Conservation (phyloP, 1,284 basidiomycete genomes). For the Microbotryum intermedium region DNA sequence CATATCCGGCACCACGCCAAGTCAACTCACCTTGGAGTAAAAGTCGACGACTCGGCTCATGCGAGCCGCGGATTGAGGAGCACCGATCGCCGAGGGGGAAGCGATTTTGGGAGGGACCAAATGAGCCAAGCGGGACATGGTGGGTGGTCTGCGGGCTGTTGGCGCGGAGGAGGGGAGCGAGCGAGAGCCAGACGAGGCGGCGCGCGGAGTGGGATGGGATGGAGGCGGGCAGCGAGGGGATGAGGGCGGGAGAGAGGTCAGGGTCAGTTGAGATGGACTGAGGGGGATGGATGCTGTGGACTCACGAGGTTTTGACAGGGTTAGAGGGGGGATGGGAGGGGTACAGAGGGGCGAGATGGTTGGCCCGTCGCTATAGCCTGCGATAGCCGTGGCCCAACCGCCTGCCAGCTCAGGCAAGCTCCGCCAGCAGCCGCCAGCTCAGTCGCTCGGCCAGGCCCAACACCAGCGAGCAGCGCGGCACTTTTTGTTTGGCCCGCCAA, state of each 20-base stretch:
- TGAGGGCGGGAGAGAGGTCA: background rate
- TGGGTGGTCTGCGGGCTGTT: background rate
- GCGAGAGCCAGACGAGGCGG: background rate
- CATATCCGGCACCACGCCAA: background rate
- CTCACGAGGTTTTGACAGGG: too few relatives aligned
- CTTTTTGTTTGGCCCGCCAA: too few relatives aligned
- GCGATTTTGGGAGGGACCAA: conserved; percentile 38
- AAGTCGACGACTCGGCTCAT: conserved; percentile 37
- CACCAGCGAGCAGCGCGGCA: too few relatives aligned
- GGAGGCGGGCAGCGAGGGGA: background rate
- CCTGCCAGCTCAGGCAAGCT: too few relatives aligned
- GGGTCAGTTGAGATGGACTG: too few relatives aligned
- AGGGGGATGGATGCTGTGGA: too few relatives aligned
- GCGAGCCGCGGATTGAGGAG: conserved; percentile 31
- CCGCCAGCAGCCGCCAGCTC: too few relatives aligned
- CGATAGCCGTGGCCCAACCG: too few relatives aligned
- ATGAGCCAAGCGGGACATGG: conserved; percentile 24
- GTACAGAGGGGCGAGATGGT: too few relatives aligned
- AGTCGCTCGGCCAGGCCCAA: too few relatives aligned
- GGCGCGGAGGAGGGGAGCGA: background rate
- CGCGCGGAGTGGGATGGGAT: background rate
- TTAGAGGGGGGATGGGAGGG: too few relatives aligned
- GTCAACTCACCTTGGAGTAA: conserved; percentile 34
- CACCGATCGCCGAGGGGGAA: conserved; percentile 33
- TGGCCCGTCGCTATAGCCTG: too few relatives aligned